Base-by-base conservation (phyloP, 2,329 filamentous ascomycete genomes). In the Microdochium paspali region DNA sequence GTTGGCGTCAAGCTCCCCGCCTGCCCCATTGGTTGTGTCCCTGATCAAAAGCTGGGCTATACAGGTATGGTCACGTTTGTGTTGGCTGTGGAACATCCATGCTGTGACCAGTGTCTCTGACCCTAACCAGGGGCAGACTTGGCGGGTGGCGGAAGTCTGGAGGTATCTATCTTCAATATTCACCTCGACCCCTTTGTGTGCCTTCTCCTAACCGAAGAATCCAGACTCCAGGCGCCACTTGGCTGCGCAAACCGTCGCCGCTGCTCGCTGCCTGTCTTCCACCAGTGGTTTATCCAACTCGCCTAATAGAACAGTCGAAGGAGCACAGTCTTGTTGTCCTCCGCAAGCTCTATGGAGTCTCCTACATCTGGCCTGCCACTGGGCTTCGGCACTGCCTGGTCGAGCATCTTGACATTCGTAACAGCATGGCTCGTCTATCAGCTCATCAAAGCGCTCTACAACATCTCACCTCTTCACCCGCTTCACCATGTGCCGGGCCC, bases 401-500 rank as follows among this genome's bases (percentile, higher is more conserved):
- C 35, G 35, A 40, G 35, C 35, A 20, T 40, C 35, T 40, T 20
- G 35, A 40, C 35, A 46, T 3, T 21, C 18, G 18, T 40, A 20
- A 40, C 18, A 40, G 35, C 35, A 40, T 66, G 60, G 59, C 15
- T 65, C 12, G 47, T 44, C 1, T 68, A 66, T 49, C 54, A 59
- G 9, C 4, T 65, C 4, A 12, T 58, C 7, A 44, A 57, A 12
- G 57, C 55, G 0, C 15, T 61, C 1, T 68, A 68, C 54, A 68
- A 69, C 46, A 51, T 70, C 44, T 24, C 67, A 2, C 63, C 66
- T 2, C 50, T 69, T 15, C 67, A 70, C 45, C 67, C 66, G 2
- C 50, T 70, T 21, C 55, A 53, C 48, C 53, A 54, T 9, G 62
- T 70, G 21, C 67, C 67, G 4, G 67, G 67, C 0, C 66, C 66